A percentile compares a stretch with the other conserved stretches of the same genome.
Evolutionary conservation across 2,329 filamentous ascomycete species (phyloP).

Genomic region (Aspergillus bombycis): DNA sequence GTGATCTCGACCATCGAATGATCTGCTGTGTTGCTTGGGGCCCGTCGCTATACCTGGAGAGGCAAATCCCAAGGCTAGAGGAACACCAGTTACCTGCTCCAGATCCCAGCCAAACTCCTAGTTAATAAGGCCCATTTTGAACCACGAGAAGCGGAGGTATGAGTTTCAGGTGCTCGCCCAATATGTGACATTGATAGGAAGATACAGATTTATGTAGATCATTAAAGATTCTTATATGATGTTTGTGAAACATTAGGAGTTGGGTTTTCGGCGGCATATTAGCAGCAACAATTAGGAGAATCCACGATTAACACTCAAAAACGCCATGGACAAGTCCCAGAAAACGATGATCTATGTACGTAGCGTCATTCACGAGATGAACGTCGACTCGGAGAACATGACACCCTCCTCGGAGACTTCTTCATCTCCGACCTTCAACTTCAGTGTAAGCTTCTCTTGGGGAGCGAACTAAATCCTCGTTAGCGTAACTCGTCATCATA

Average conservation of each 20-base stretch:
- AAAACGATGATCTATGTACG: conserved; percentile 34
- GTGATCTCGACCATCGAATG: neutral
- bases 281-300: conserved; percentile 27
- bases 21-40: neutral
- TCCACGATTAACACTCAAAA: conserved; percentile 35
- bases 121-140: neutral
- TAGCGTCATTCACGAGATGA: conserved; percentile 68
- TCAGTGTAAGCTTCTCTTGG: conserved; percentile 67
- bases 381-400: conserved; percentile 90
- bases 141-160: conserved; percentile 5
- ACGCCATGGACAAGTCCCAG: conserved; percentile 30
- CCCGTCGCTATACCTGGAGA: neutral
- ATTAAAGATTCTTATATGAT: conserved; percentile 33
- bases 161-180: neutral
- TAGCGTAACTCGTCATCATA: conserved; percentile 19
- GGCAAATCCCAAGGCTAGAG: neutral
- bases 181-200: neutral
- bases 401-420: conserved; percentile 76
- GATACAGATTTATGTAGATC: conserved; percentile 15
- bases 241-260: conserved; percentile 22
- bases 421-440: conserved; percentile 81
- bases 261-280: conserved; percentile 20
- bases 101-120: neutral
- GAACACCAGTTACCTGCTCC: neutral
- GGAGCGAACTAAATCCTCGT: conserved; percentile 67